Conservation (phyloP, 768 basidiomycete species). For the Leucosporidium scottii region DNA sequence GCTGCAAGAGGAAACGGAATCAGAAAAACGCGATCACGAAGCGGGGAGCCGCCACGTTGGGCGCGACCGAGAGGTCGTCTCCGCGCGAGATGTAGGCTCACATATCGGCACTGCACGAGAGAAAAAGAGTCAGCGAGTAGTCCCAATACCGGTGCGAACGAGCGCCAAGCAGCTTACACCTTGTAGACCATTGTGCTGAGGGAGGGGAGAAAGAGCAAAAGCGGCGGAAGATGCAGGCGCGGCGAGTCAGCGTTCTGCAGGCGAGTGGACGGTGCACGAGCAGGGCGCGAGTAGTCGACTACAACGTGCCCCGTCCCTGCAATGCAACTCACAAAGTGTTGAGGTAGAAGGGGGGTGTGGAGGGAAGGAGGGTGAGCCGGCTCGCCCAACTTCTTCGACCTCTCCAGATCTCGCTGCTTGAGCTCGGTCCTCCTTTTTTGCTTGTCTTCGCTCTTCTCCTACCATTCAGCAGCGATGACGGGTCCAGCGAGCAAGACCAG, state of each 20-base stretch:
- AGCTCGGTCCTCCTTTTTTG: not conserved
- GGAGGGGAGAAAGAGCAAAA: no score
- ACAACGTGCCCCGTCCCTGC: no score
- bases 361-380: no score
- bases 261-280: no score
- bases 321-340: no score
- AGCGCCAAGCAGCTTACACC: not conserved
- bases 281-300: no score
- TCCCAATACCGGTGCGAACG: not conserved
- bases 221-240: no score
- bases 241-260: no score
- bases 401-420: not conserved
- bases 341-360: no score
- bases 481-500: not conserved
- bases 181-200: no score
- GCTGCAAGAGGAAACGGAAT: constrained; percentile 54
- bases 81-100: constrained; percentile 49
- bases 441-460: not conserved
- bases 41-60: not conserved
- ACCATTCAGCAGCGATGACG: not conserved
- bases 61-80: not conserved
- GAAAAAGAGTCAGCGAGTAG: not conserved
- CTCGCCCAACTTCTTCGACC: no score
- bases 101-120: constrained; percentile 49
- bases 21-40: not conserved